A percentile compares a stretch with the other conserved stretches of the same genome.
Conservation (phyloP, 176 grass and related monocot species). For the Cocos nucifera region DNA sequence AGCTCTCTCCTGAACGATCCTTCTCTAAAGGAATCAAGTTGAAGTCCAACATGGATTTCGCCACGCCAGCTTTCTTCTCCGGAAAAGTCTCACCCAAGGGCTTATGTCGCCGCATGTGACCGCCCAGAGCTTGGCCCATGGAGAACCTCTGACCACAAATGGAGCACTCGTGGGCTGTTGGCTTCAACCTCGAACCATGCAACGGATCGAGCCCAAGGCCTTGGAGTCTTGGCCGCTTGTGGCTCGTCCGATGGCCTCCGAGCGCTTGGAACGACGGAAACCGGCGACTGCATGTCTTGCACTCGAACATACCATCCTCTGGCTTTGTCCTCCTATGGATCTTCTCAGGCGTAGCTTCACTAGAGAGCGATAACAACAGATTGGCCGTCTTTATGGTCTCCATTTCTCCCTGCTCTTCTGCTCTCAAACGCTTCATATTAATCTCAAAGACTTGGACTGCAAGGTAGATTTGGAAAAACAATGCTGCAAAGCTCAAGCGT, state of each 20-base stretch:
- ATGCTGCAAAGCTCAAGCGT: too few relatives aligned
- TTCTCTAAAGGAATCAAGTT: too few relatives aligned
- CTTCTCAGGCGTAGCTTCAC: conserved; percentile 20
- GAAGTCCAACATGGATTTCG: too few relatives aligned
- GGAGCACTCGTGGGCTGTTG: conserved; percentile 16
- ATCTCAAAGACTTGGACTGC: too few relatives aligned
- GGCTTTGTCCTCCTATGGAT: background rate
- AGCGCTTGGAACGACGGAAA: conserved; percentile 56
- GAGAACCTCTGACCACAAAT: too few relatives aligned
- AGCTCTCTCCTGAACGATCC: too few relatives aligned
- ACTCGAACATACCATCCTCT: conserved; percentile 29
- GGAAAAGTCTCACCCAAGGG: background rate
- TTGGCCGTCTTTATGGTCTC: background rate
- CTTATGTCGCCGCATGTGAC: conserved; percentile 43
- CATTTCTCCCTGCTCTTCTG: too few relatives aligned
- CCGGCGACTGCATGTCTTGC: conserved; percentile 47
- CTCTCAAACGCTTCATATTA: too few relatives aligned
- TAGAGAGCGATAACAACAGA: conserved; percentile 33
- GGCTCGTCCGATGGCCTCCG: conserved; percentile 60
- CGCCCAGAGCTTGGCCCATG: too few relatives aligned
- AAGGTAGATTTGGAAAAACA: too few relatives aligned
- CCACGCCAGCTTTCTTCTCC: too few relatives aligned
- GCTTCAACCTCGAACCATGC: conserved; percentile 10
- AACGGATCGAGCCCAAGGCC: conserved; percentile 32
- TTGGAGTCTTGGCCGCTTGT: conserved; percentile 43